phyloP scores from a whole-genome alignment of 805 yeast species.

The Wickerhamiella occidentalis region DNA sequence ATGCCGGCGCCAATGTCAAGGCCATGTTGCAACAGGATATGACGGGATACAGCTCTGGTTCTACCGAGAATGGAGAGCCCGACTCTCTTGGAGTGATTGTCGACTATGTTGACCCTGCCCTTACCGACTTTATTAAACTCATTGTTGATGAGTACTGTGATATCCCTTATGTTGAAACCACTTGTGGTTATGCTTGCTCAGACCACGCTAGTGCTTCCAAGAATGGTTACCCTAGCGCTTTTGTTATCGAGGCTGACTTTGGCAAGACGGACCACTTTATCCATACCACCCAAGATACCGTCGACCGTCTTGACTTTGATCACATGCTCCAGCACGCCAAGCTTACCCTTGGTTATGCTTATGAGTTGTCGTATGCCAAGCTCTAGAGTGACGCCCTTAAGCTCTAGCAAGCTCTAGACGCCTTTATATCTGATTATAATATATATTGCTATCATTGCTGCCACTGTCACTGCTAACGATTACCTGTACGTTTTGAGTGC shows the following conservation, averaged over 20 bases:
- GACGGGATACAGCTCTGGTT: constrained; percentile 63
- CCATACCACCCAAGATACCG: constrained; percentile 67
- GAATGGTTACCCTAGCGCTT: constrained; percentile 73
- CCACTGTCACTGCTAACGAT: constrained; percentile 49
- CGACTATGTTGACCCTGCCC: constrained; percentile 47
- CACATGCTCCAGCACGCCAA: constrained; percentile 76
- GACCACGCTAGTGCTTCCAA: constrained; percentile 82
- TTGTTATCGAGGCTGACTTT: constrained; percentile 68
- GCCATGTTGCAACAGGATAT: constrained; percentile 92
- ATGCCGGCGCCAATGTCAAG: constrained; percentile 41
- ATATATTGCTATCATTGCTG: no score
- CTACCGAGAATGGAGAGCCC: constrained; percentile 38
- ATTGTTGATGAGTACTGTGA: constrained; percentile 50
- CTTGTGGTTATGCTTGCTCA: constrained; percentile 87
- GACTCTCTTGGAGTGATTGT: constrained; percentile 71
- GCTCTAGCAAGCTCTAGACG: neutral
- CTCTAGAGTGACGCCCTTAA: no score
- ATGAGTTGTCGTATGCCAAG: constrained; percentile 40
- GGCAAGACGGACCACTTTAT: constrained; percentile 53
- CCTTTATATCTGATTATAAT: neutral
- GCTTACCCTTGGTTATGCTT: constrained; percentile 57
- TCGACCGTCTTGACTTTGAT: constrained; percentile 63
- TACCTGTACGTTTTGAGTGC: constrained; percentile 75
- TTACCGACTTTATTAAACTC: constrained; percentile 50
- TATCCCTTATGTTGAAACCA: constrained; percentile 60